Evolutionary conservation across 176 grass and related monocot genomes (phyloP).

Genomic region (Carex cristatella): DNA sequence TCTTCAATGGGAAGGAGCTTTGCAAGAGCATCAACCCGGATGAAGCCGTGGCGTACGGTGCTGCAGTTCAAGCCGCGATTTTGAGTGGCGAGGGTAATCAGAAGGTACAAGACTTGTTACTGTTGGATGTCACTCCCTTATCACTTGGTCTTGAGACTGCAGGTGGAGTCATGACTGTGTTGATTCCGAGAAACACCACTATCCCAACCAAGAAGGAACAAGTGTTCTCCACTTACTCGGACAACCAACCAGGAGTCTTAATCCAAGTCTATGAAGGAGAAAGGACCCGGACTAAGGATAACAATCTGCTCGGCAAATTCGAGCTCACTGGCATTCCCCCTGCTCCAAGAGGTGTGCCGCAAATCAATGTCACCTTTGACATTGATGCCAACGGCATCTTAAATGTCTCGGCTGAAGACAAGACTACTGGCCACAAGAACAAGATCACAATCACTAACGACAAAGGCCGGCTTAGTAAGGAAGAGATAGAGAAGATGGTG

Average conservation of each 20-base stretch:
- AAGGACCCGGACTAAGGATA: slow-evolving; percentile 62
- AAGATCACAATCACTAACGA: slow-evolving; percentile 90
- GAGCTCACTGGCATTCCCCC: slow-evolving; percentile 63
- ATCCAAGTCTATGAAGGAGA: slow-evolving; percentile 89
- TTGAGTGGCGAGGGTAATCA: slow-evolving; percentile 66
- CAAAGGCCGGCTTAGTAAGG: slow-evolving; percentile 76
- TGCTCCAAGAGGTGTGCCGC: slow-evolving; percentile 53
- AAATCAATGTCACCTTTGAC: slow-evolving; percentile 73
- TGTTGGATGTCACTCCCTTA: slow-evolving; percentile 71
- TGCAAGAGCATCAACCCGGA: slow-evolving; percentile 94
- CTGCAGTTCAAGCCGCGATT: slow-evolving; percentile 62
- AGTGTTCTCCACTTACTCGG: slow-evolving; percentile 58
- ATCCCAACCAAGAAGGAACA: slow-evolving; percentile 83
- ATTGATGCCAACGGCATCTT: slow-evolving; percentile 76
- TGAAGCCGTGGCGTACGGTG: slow-evolving; percentile 76
- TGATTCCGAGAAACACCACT: slow-evolving; percentile 75
- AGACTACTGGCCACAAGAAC: slow-evolving; percentile 65
- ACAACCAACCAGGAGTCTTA: slow-evolving; percentile 66
- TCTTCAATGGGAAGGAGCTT: slow-evolving; percentile 78
- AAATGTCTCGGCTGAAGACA: slow-evolving; percentile 74
- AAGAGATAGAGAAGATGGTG: slow-evolving; percentile 82
- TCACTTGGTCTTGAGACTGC: slow-evolving; percentile 69
- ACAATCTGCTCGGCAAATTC: slow-evolving; percentile 74
- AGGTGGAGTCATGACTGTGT: slow-evolving; percentile 48
- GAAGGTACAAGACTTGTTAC: slow-evolving; percentile 61